Evolutionary conservation across 805 yeast species (phyloP), one percentile per base, ranked within the genome.

Genomic region (Brettanomyces custersianus): DNA sequence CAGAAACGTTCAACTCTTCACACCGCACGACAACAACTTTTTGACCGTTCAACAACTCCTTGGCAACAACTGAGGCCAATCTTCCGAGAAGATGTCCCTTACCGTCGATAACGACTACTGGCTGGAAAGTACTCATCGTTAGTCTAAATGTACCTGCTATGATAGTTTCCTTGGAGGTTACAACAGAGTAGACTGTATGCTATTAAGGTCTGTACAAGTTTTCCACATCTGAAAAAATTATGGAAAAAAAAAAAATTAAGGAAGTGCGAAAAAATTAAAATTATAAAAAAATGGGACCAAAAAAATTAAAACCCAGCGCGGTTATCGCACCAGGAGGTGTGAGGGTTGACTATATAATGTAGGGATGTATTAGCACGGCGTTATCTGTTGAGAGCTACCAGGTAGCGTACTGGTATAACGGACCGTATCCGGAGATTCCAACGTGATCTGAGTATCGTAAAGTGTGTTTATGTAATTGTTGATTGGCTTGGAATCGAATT

Each of bases 11-110:
- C 68, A 92, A 78, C 59, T 90, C 84, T 77, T 83, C 99, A 66
- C 87, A 76, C 78, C 99, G 86, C 63, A 92, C 98, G 59, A 92
- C 79, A 58, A 88, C 96, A 63, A 92, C 77, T 72, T 87, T 85
- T 78, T 92, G 97, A 60, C 99, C 99, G 73, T 84, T 81, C 67
- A 92, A 81, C 60, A 92, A 70, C 78, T 92, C 96, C 82, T 92
- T 92, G 71, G 99, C 96, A 64, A 92, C 87, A 63, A 78, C 82
- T 59, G 96, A 86, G 57, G 98, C 98, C 67, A 92, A 84, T 79
- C 99, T 95, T 72, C 99, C 99, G 68, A 92, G 80, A 66, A 92
- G 82, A 75, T 92, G 99, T 66, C 97, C 98, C 86, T 92, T 75
- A 74, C 94, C 95, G 78, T 87, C 96, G 78, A 87, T 81, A 72